Conservation (phyloP, 1,284 basidiomycete species). For the Farysia itapuensis region DNA sequence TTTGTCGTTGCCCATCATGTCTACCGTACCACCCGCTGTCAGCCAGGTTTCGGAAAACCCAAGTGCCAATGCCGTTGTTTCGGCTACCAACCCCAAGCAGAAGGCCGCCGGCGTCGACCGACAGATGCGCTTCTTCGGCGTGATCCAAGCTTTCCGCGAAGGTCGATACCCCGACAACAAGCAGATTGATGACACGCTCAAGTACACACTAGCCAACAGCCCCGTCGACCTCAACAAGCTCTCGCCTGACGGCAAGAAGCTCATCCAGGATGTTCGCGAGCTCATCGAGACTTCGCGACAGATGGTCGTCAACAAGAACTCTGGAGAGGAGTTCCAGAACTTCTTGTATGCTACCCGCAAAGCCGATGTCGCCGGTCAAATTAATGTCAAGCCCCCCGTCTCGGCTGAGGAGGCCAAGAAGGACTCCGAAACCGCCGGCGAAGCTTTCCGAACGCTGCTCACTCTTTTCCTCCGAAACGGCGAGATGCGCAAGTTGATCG, state of each 20-base stretch:
- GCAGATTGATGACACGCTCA: conserved; percentile 51
- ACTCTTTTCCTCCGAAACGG: conserved; percentile 57
- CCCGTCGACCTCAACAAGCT: conserved; percentile 50
- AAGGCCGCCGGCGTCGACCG: conserved; percentile 50
- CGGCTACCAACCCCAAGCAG: conserved; percentile 20
- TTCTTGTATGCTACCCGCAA: conserved; percentile 51
- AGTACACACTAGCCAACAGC: conserved; percentile 43
- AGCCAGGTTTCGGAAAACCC: conserved; percentile 41
- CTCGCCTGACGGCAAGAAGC: conserved; percentile 48
- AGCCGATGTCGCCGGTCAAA: conserved; percentile 34
- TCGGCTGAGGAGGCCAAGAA: conserved; percentile 44
- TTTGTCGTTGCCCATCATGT: conserved; percentile 16
- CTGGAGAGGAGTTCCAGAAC: conserved; percentile 53
- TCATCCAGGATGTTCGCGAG: conserved; percentile 50
- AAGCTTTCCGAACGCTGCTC: conserved; percentile 51
- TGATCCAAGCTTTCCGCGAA: conserved; percentile 54
- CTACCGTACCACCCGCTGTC: conserved; percentile 18
- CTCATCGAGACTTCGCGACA: conserved; percentile 44
- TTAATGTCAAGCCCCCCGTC: conserved; percentile 41
- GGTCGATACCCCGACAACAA: conserved; percentile 55
- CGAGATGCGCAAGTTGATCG: conserved; percentile 49
- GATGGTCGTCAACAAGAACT: conserved; percentile 53
- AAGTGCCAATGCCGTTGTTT: conserved; percentile 26
- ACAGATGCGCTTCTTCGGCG: conserved; percentile 52
- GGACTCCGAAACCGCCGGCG: conserved; percentile 51